Evolutionary conservation across 1,139 yeast genomes (phyloP).

Genomic region (Geotrichum fermentans): DNA sequence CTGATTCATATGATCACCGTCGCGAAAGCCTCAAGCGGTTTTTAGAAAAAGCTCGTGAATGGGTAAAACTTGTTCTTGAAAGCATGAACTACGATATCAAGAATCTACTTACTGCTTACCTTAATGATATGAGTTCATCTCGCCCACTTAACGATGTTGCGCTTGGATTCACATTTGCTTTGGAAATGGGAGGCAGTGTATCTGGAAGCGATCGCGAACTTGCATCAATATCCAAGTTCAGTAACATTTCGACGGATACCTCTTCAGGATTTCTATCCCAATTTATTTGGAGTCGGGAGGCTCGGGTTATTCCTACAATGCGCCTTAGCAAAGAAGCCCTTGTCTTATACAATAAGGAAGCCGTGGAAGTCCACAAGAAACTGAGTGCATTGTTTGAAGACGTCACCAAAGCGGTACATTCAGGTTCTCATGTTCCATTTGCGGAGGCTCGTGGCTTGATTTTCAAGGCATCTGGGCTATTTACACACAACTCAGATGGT

Average conservation of each 20-base stretch:
- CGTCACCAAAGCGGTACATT: conserved; percentile 2
- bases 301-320: conserved; percentile 18
- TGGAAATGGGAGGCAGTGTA: conserved; percentile 77
- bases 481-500: conserved; percentile 24
- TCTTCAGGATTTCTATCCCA: conserved; percentile 73
- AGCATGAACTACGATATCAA: conserved; percentile 69
- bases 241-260: conserved; percentile 45
- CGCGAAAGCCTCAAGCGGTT: conserved; percentile 58
- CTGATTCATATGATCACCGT: conserved; percentile 80
- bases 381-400: conserved; percentile 4
- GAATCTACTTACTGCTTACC: conserved; percentile 70
- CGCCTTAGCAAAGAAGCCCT: conserved; percentile 14
- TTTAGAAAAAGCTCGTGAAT: conserved; percentile 54
- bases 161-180: conserved; percentile 82
- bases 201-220: conserved; percentile 50
- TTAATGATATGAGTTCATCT: conserved; percentile 44
- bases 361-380: conserved; percentile 13
- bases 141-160: conserved; percentile 44
- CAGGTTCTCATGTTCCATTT: conserved; percentile 14
- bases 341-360: conserved; percentile 19
- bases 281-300: conserved; percentile 58
- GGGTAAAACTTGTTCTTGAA: conserved; percentile 57
- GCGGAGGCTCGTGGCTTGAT: conserved; percentile 31
- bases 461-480: conserved; percentile 30
- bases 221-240: conserved; percentile 27